phyloP scores from a whole-genome alignment of 2,329 filamentous ascomycete genomes.

The Hawksworthiomyces lignivorus region DNA sequence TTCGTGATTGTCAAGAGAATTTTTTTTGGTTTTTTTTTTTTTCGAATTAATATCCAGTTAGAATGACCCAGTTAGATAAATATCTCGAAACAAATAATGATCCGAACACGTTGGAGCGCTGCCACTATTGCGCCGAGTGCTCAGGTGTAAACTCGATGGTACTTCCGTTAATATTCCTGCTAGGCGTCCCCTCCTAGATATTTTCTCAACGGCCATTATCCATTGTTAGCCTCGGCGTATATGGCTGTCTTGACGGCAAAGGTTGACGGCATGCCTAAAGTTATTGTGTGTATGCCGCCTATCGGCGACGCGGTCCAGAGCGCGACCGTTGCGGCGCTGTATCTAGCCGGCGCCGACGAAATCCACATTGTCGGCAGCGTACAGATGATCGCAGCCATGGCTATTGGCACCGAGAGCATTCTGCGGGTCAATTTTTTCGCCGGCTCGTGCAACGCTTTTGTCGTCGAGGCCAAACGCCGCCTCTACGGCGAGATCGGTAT shows the following conservation, averaged over 20 bases:
- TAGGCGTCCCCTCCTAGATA: no score
- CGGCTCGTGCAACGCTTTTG: constrained; percentile 46
- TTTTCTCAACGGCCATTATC: constrained; percentile 44
- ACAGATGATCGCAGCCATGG: constrained; percentile 54
- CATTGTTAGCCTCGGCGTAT: constrained; percentile 44
- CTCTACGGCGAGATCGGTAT: constrained; percentile 47
- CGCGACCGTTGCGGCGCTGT: constrained; percentile 42
- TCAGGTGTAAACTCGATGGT: no score
- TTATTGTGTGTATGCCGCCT: constrained; percentile 44
- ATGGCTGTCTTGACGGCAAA: constrained; percentile 51
- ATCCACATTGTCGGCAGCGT: constrained; percentile 44
- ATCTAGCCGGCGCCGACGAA: constrained; percentile 40
- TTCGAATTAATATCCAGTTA: no score
- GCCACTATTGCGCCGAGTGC: no score
- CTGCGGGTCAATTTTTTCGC: constrained; percentile 47
- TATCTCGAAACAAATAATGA: no score
- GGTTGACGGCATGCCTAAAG: constrained; percentile 41
- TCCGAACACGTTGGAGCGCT: no score
- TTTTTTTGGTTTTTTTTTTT: no score
- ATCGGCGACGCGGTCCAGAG: constrained; percentile 38
- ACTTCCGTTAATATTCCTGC: no score
- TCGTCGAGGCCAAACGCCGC: constrained; percentile 46
- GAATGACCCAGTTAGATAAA: no score
- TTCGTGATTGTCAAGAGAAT: no score
- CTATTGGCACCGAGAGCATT: constrained; percentile 48